Percentiles rank a stretch among this genome's conserved stretches.
Conservation (phyloP, 768 basidiomycete genomes). For the Coprinopsis cinerea region DNA sequence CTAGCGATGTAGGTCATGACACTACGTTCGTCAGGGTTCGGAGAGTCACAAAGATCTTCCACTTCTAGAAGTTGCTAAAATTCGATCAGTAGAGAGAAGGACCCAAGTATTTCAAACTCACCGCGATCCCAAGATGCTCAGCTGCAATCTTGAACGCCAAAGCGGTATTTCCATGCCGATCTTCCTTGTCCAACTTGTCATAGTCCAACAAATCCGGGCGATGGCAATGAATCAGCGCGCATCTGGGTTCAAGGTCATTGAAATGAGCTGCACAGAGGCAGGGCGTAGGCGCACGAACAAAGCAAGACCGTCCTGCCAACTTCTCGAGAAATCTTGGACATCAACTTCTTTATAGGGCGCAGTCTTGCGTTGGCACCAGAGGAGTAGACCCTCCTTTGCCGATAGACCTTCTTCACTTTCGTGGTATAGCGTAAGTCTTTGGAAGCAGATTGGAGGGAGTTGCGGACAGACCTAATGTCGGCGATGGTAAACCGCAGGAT, state of each 20-base stretch:
- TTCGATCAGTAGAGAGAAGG: neutral
- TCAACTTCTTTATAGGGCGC: conserved; percentile 85
- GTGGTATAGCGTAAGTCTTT: conserved; percentile 7
- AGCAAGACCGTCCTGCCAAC: conserved; percentile 94
- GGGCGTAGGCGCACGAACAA: conserved; percentile 51
- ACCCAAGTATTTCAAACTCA: conserved; percentile 30
- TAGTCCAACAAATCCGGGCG: conserved; percentile 94
- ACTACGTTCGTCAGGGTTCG: conserved; percentile 90
- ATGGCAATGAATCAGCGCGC: conserved; percentile 96
- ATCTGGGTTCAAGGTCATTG: conserved; percentile 42
- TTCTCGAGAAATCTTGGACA: conserved; percentile 87
- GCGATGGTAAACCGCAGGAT: conserved; percentile 97
- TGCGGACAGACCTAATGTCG: conserved; percentile 76
- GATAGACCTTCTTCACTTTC: conserved; percentile 95
- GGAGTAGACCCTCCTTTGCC: conserved; percentile 91
- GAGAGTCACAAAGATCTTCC: conserved; percentile 84
- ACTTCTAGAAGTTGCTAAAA: conserved; percentile 90
- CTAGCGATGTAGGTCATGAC: conserved; percentile 98
- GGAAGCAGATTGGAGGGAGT: conserved; percentile 1
- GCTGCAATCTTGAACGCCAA: conserved; percentile 87
- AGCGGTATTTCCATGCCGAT: conserved; percentile 77
- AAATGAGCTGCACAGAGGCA: conserved; percentile 8
- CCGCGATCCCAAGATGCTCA: conserved; percentile 86
- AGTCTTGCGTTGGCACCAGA: conserved; percentile 99
- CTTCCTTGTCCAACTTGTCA: conserved; percentile 74